These are phyloP conservation scores for Ogataea neopini DNA, from an alignment of 805 yeast genomes.

Conservation along the genomic window DNA sequence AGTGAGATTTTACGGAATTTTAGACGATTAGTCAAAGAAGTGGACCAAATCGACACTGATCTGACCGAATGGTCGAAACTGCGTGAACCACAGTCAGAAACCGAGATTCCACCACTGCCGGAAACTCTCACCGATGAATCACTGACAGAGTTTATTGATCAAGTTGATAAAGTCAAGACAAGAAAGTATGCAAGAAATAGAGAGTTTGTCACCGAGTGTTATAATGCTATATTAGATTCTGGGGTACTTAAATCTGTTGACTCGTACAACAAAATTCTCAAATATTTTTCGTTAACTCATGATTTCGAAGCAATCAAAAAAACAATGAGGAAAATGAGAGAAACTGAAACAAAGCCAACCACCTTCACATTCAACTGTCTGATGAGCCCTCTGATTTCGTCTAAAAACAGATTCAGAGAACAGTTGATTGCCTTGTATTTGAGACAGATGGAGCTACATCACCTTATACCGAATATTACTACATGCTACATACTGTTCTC, in stretches of 20 bases:
- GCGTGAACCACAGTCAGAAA: conserved; percentile 8
- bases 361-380: conserved; percentile 22
- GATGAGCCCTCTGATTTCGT: conserved; percentile 17
- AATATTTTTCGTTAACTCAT: conserved; percentile 16
- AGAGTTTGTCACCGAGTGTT: conserved; percentile 12
- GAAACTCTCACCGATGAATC: conserved; percentile 10
- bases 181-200: conserved; percentile 12
- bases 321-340: conserved; percentile 11
- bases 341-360: conserved; percentile 12
- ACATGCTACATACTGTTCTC: conserved; percentile 27
- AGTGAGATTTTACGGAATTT: conserved; percentile 16
- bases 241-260: conserved; percentile 9
- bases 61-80: conserved; percentile 6
- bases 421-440: conserved; percentile 17
- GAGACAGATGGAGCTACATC: conserved; percentile 17
- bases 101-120: conserved; percentile 13
- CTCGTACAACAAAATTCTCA: conserved; percentile 22
- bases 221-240: conserved; percentile 15
- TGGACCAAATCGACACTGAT: conserved; percentile 5
- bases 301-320: conserved; percentile 11
- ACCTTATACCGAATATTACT: conserved; percentile 21
- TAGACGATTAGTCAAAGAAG: conserved; percentile 3
- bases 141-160: conserved; percentile 11
- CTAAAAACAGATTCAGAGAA: conserved; percentile 10
- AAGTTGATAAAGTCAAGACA: conserved; percentile 13